Conservation (phyloP, 2,329 filamentous ascomycete genomes). For the Penicillium sp. region DNA sequence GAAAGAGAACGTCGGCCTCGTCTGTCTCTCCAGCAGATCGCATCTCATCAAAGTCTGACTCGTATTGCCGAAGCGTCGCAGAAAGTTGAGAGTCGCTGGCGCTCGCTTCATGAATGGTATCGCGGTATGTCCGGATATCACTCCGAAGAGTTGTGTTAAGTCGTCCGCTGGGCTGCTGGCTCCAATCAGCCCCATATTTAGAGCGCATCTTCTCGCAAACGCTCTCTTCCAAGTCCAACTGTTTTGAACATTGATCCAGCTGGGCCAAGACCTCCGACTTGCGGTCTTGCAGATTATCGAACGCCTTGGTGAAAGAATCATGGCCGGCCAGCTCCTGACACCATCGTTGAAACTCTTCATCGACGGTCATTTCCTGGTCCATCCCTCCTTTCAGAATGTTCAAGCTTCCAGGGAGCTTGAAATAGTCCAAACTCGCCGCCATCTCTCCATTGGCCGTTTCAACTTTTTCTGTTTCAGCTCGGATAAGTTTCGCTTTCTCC, state of each 20-base stretch:
- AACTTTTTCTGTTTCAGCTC: slow-evolving; percentile 91
- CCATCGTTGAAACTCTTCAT: slow-evolving; percentile 92
- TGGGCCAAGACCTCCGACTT: slow-evolving; percentile 74
- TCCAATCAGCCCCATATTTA: slow-evolving; percentile 96
- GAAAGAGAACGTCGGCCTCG: slow-evolving; percentile 86
- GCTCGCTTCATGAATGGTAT: slow-evolving; percentile 86
- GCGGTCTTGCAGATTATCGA: slow-evolving; percentile 77
- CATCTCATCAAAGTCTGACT: slow-evolving; percentile 94
- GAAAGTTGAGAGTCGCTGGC: slow-evolving; percentile 85
- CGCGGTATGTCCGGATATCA: slow-evolving; percentile 85
- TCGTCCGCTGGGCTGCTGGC: slow-evolving; percentile 90
- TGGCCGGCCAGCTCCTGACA: slow-evolving; percentile 90
- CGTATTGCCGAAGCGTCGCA: slow-evolving; percentile 81
- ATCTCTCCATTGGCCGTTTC: slow-evolving; percentile 94
- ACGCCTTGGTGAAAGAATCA: slow-evolving; percentile 75
- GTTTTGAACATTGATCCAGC: slow-evolving; percentile 81
- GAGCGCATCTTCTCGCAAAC: slow-evolving; percentile 99
- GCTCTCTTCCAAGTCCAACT: slow-evolving; percentile 94
- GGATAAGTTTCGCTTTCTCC: slow-evolving; percentile 93
- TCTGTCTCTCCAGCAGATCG: slow-evolving; percentile 82
- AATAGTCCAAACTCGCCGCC: slow-evolving; percentile 90
- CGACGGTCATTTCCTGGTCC: slow-evolving; percentile 84
- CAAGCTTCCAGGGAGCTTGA: slow-evolving; percentile 85
- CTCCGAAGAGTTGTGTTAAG: slow-evolving; percentile 85
- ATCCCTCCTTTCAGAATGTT: slow-evolving; percentile 92